Conservation (phyloP, 495 filamentous ascomycete genomes). For the Xylaria nigripes region DNA sequence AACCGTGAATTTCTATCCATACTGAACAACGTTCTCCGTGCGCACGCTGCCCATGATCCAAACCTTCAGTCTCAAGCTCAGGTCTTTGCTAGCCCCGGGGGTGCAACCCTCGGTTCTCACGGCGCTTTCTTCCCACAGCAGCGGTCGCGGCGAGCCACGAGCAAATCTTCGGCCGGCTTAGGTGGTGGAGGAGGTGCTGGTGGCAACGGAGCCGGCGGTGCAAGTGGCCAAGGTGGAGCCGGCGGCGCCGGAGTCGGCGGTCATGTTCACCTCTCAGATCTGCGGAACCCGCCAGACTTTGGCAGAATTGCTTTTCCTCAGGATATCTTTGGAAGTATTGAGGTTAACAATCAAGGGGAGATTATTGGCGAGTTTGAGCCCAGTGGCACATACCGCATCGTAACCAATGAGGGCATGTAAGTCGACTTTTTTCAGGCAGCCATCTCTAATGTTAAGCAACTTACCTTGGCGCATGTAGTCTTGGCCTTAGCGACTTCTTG, state of each 20-base stretch:
- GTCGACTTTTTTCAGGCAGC: slow-evolving; percentile 18
- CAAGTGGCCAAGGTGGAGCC: slow-evolving; percentile 72
- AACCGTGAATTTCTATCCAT: slow-evolving; percentile 70
- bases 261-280: slow-evolving; percentile 82
- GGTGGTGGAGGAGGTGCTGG: slow-evolving; percentile 40
- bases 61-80: slow-evolving; percentile 65
- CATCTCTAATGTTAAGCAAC: slow-evolving; percentile 11
- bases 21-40: slow-evolving; percentile 61
- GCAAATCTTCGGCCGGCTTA: slow-evolving; percentile 19
- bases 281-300: slow-evolving; percentile 76
- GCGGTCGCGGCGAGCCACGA: slow-evolving; percentile 16
- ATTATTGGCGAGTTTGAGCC: slow-evolving; percentile 59
- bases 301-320: slow-evolving; percentile 84
- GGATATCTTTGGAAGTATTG: slow-evolving; percentile 89
- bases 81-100: slow-evolving; percentile 69
- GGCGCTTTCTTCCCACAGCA: slow-evolving; percentile 52
- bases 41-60: slow-evolving; percentile 65
- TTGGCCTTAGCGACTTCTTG: slow-evolving; percentile 51
- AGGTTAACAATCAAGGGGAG: slow-evolving; percentile 69
- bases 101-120: slow-evolving; percentile 58
- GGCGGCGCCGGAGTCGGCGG: slow-evolving; percentile 80
- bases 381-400: slow-evolving; percentile 59
- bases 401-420: slow-evolving; percentile 65
- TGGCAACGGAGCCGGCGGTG: slow-evolving; percentile 60
- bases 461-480: slow-evolving; percentile 18